Evolutionary conservation across 495 filamentous ascomycete genomes (phyloP), one percentile per base, ranked within the genome.

Genomic region (Daldinia decipiens): DNA sequence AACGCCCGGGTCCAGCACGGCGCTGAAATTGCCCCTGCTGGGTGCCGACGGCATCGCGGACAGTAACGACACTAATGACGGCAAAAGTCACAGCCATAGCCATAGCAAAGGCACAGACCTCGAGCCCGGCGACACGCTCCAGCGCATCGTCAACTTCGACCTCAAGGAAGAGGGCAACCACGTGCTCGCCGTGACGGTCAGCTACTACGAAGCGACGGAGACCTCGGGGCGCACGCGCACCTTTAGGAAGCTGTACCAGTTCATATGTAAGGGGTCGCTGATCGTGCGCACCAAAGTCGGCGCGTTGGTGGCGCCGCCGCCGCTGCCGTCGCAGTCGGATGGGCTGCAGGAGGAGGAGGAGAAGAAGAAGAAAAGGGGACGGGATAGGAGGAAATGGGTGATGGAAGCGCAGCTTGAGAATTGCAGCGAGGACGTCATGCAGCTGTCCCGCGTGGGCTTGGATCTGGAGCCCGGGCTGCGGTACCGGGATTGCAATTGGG

Each of bases 391-490:
- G 12, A 43, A 80, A 39, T 88, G 86, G 82, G 88, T 90, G 58
- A 82, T 99, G 65, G 95, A 99, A 78, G 96, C 94, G 38, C 95
- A 99, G 80, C 74, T 99, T 64, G 95, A 99, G 82, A 99, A 98
- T 78, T 89, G 93, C 70, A 91, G 92, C 15, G 90, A 93, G 76
- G 85, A 86, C 26, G 83, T 85, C 26, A 84, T 92, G 64, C 81
- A 84, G 57, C 79, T 93, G 59, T 88, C 90, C 77, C 80, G 77
- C 65, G 83, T 88, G 8, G 78, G 77, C 24, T 68, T 90, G 34
- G 82, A 84, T 70, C 72, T 83, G n/a, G 83, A 83, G 71, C 57
- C 68, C 4, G 83, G 85, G 45, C 78, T 87, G 62, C 76, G 71
- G 65, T 83, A 80, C 58, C 76, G 74, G 31, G 82, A 81, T 45